Percentiles rank a stretch among this genome's conserved stretches.
phyloP scores from a whole-genome alignment of 176 grass and related monocot genomes.

The Tillandsia leiboldiana region DNA sequence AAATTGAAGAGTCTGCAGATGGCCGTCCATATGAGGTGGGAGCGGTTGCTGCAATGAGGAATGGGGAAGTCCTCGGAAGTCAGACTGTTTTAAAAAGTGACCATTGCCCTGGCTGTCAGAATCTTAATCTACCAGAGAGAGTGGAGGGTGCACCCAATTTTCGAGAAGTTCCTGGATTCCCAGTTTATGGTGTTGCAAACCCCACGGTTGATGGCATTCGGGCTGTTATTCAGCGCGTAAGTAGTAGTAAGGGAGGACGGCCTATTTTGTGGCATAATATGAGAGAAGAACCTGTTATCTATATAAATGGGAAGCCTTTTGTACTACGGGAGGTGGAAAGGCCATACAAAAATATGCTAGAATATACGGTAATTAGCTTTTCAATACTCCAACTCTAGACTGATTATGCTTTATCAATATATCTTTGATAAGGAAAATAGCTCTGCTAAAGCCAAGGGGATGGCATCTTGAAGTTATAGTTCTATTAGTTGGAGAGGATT shows the following conservation, averaged over 20 bases:
- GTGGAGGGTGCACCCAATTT: conserved; percentile 99
- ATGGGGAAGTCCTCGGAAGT: conserved; percentile 92
- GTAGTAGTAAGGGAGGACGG: conserved; percentile 71
- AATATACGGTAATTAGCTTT: conserved; percentile 64
- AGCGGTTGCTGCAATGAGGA: conserved; percentile 77
- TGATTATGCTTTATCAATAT: background rate
- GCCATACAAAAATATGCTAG: conserved; percentile 95
- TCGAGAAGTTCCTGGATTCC: conserved; percentile 76
- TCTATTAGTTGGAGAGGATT: background rate
- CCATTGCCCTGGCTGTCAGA: conserved; percentile 91
- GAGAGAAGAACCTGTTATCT: conserved; percentile 99
- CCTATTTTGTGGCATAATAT: conserved; percentile 97
- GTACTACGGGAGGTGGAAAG: conserved; percentile 97
- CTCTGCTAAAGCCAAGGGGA: background rate
- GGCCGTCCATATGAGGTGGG: conserved; percentile 64
- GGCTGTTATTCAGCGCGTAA: conserved; percentile 64
- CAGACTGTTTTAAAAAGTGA: conserved; percentile 96
- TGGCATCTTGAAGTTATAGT: background rate
- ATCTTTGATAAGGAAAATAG: background rate
- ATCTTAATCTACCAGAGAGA: conserved; percentile 73
- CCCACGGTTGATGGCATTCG: conserved; percentile 87
- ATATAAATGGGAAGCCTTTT: conserved; percentile 97
- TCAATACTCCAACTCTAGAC: background rate
- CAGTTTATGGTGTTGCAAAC: conserved; percentile 97
- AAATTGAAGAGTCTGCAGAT: conserved; percentile 51